phyloP scores from a whole-genome alignment of 2,329 filamentous ascomycete genomes.

The Hymenotorrendiella dingleyae region DNA sequence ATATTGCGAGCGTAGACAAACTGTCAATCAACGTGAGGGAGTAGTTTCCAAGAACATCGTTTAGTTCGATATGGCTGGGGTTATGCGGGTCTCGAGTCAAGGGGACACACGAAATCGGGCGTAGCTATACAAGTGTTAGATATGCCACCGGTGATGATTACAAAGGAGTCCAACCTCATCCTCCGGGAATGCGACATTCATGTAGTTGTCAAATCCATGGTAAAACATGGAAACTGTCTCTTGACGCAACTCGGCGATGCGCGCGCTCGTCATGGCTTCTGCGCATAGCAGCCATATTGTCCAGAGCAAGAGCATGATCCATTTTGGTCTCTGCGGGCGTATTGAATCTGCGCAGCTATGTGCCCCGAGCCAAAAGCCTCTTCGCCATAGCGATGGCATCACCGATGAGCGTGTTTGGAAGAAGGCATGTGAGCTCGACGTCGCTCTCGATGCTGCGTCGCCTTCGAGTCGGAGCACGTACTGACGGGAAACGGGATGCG shows the following conservation, averaged over 20 bases:
- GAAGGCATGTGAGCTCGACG: slow-evolving; percentile 30
- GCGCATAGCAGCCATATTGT: slow-evolving; percentile 23
- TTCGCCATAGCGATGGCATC: slow-evolving; percentile 32
- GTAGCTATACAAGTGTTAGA: slow-evolving; percentile 48
- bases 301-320: slow-evolving; percentile 20
- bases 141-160: slow-evolving; percentile 2
- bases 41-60: slow-evolving; percentile 96
- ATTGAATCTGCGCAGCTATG: slow-evolving; percentile 17
- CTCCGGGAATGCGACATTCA: slow-evolving; percentile 88
- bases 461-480: too few species aligned
- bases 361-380: slow-evolving; percentile 20
- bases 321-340: slow-evolving; percentile 18
- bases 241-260: slow-evolving; percentile 49
- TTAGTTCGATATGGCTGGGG: slow-evolving; percentile 75
- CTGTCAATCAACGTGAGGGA: slow-evolving; percentile 94
- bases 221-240: slow-evolving; percentile 81
- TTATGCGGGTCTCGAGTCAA: slow-evolving; percentile 78
- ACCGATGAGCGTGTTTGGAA: slow-evolving; percentile 24
- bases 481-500: too few species aligned
- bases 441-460: too few species aligned
- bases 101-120: slow-evolving; percentile 77
- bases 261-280: slow-evolving; percentile 46
- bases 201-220: slow-evolving; percentile 94
- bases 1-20: slow-evolving; percentile 85
- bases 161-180: slow-evolving; percentile 59